A percentile compares a stretch with the other conserved stretches of the same genome.
These are phyloP conservation scores for Salisapilia sapeloensis DNA, from an alignment of 352 stramenopile species.

Conservation along the genomic window DNA sequence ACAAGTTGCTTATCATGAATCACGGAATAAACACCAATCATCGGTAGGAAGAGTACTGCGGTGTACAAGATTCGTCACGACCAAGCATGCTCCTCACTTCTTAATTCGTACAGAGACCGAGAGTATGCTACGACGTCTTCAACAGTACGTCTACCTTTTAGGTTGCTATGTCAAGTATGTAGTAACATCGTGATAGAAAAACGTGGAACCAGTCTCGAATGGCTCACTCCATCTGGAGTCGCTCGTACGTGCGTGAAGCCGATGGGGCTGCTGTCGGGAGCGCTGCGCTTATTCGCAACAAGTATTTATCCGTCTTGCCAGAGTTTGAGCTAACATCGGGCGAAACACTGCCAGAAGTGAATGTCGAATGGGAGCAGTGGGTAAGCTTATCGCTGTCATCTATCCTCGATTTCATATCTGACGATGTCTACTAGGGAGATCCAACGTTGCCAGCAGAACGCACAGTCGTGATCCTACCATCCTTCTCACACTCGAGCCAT, in stretches of 20 bases:
- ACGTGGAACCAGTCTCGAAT: no score
- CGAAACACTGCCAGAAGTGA: conserved; percentile 33
- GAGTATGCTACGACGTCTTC: no score
- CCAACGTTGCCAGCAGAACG: conserved; percentile 39
- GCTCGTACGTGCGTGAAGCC: conserved; percentile 19
- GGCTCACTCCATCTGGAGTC: no score
- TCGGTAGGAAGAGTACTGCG: no score
- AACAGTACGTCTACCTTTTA: no score
- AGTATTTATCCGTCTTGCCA: conserved; percentile 47
- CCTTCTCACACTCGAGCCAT: conserved; percentile 78
- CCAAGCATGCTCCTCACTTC: no score
- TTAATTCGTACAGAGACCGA: no score
- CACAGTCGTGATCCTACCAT: conserved; percentile 70
- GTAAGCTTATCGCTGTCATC: conserved; percentile 6
- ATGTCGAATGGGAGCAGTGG: conserved; percentile 70
- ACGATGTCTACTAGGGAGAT: conserved; percentile 18
- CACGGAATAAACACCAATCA: no score
- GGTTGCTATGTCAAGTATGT: no score
- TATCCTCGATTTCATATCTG: background rate
- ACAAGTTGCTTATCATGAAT: no score
- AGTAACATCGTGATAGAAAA: no score
- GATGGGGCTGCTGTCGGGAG: conserved; percentile 7
- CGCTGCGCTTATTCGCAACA: conserved; percentile 35
- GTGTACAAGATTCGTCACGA: no score
- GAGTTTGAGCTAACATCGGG: conserved; percentile 39